Conservation (phyloP, 2,329 filamentous ascomycete species). For the Colletotrichum karsti region DNA sequence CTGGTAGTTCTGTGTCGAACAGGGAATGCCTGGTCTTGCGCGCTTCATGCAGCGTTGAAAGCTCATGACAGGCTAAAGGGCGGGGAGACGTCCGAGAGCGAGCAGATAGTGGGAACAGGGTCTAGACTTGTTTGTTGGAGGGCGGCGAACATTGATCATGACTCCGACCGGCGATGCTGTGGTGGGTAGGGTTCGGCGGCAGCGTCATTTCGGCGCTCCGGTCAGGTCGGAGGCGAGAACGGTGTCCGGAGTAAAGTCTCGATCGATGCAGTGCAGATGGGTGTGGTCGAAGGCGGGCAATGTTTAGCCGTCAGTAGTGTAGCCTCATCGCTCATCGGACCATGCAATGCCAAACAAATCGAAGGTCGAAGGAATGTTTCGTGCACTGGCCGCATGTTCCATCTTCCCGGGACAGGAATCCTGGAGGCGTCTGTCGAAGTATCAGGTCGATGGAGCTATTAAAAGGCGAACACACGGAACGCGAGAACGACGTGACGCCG, state of each 20-base stretch:
- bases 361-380: background rate
- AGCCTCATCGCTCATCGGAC: background rate
- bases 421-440: background rate
- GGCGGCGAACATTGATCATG: background rate
- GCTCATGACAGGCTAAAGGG: background rate
- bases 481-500: background rate
- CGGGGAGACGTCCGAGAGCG: background rate
- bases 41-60: background rate
- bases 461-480: background rate
- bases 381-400: background rate
- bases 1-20: background rate
- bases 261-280: background rate
- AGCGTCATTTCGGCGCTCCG: constrained; percentile 3
- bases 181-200: background rate
- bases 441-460: background rate
- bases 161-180: background rate
- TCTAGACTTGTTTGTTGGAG: background rate
- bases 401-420: background rate
- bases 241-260: background rate
- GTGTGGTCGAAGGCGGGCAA: too few species aligned
- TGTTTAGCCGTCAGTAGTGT: background rate
- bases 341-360: background rate
- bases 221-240: background rate
- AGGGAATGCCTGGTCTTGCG: background rate
- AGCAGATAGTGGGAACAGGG: background rate